A percentile compares a stretch with the other conserved stretches of the same genome.
phyloP scores from a whole-genome alignment of 2,329 filamentous ascomycete genomes.

The Graphium sp. region DNA sequence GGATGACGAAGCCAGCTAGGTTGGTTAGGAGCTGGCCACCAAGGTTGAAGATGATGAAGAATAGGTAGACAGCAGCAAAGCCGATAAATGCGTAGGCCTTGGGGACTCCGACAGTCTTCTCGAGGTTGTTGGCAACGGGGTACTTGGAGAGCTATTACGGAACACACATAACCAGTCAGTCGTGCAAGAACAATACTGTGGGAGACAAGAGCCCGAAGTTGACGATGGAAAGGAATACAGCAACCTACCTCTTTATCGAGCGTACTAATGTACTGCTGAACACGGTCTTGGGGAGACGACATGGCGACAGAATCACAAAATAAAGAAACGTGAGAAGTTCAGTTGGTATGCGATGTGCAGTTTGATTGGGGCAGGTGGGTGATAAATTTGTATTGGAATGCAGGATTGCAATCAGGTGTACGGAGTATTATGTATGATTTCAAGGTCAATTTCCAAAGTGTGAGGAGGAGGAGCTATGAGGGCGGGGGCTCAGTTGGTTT shows the following conservation, averaged over 20 bases:
- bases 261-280: slow-evolving; percentile 59
- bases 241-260: slow-evolving; percentile 66
- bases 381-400: too few species aligned
- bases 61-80: slow-evolving; percentile 65
- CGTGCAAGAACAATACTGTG: too few species aligned
- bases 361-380: too few species aligned
- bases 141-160: slow-evolving; percentile 63
- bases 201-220: slow-evolving; percentile 2
- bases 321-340: too few species aligned
- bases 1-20: slow-evolving; percentile 67
- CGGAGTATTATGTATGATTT: too few species aligned
- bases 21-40: slow-evolving; percentile 80
- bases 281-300: slow-evolving; percentile 59
- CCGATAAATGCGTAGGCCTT: slow-evolving; percentile 76
- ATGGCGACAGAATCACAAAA: slow-evolving; percentile 42
- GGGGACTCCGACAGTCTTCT: slow-evolving; percentile 67
- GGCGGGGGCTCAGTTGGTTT: too few species aligned
- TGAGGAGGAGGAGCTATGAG: too few species aligned
- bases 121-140: slow-evolving; percentile 66
- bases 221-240: slow-evolving; percentile 3
- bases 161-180: too few species aligned
- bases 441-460: too few species aligned
- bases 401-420: too few species aligned
- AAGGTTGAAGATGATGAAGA: slow-evolving; percentile 86
- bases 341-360: too few species aligned